phyloP scores from a whole-genome alignment of 1,284 basidiomycete species.

The Heterobasidion occidentale region DNA sequence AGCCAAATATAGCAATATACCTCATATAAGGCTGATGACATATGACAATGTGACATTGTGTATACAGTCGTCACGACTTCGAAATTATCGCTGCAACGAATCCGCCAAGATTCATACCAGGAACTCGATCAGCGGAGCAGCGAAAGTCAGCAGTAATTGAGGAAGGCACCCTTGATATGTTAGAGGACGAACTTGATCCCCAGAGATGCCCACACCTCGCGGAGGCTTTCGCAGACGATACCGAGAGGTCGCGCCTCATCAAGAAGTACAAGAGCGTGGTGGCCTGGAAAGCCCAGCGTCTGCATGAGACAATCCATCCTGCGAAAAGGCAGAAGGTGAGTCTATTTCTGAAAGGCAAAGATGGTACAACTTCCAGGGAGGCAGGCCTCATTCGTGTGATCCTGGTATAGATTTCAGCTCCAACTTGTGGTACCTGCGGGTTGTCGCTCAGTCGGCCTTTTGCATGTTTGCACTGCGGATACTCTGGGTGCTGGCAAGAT shows the following conservation, averaged over 20 bases:
- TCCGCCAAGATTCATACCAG: no score
- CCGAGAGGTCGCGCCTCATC: slow-evolving; percentile 17
- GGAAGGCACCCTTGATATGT: no score
- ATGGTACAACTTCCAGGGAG: not conserved
- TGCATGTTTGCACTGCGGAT: slow-evolving; percentile 73
- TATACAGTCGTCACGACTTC: no score
- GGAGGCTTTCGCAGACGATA: slow-evolving; percentile 19
- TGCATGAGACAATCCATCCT: slow-evolving; percentile 24
- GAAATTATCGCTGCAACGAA: no score
- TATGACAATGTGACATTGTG: no score
- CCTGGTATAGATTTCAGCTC: slow-evolving; percentile 29
- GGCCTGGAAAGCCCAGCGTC: slow-evolving; percentile 28
- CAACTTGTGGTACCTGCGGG: slow-evolving; percentile 60
- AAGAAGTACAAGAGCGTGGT: slow-evolving; percentile 30
- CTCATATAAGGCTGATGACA: no score
- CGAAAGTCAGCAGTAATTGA: no score
- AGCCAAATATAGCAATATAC: no score
- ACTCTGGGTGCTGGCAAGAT: slow-evolving; percentile 64
- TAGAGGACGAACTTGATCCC: not conserved
- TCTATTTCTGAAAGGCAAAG: not conserved
- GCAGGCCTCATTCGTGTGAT: not conserved
- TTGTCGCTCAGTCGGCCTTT: slow-evolving; percentile 61
- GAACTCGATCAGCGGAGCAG: no score
- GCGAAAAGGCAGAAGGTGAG: slow-evolving; percentile 38
- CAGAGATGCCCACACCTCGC: slow-evolving; percentile 18